Evolutionary conservation across 2,329 filamentous ascomycete species (phyloP).

Genomic region (Didymella pomorum): DNA sequence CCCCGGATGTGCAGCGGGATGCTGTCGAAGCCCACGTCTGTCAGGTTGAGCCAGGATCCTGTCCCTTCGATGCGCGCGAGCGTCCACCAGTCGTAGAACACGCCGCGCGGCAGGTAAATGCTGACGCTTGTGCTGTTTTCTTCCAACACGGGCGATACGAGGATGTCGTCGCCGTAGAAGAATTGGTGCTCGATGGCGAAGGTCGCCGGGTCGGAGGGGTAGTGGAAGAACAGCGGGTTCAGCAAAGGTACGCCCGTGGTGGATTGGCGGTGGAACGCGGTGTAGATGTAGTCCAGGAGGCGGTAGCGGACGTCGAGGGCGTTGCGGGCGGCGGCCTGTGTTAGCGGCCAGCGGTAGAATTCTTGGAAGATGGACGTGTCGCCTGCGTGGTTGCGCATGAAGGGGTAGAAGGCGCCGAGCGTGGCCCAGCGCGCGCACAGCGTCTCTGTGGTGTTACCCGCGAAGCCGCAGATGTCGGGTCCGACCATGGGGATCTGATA

Average conservation of each 20-base stretch:
- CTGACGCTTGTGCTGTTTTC: conserved; percentile 61
- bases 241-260: conserved; percentile 69
- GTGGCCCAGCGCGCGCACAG: conserved; percentile 77
- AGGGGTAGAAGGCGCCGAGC: conserved; percentile 76
- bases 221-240: conserved; percentile 75
- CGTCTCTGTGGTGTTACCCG: conserved; percentile 69
- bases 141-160: conserved; percentile 64
- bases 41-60: conserved; percentile 56
- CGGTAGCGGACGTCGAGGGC: conserved; percentile 75
- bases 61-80: conserved; percentile 58
- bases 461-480: conserved; percentile 78
- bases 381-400: conserved; percentile 76
- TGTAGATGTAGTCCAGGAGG: conserved; percentile 80
- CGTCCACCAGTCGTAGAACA: conserved; percentile 69
- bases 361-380: conserved; percentile 67
- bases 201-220: conserved; percentile 64
- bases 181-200: conserved; percentile 63
- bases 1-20: conserved; percentile 73
- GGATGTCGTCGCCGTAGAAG: conserved; percentile 65
- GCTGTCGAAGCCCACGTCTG: conserved; percentile 57
- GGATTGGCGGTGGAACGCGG: conserved; percentile 68
- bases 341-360: conserved; percentile 58
- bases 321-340: conserved; percentile 69
- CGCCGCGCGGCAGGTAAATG: conserved; percentile 65
- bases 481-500: conserved; percentile 59